phyloP scores from a whole-genome alignment of 2,329 filamentous ascomycete genomes.

The Leptographium flavum region DNA sequence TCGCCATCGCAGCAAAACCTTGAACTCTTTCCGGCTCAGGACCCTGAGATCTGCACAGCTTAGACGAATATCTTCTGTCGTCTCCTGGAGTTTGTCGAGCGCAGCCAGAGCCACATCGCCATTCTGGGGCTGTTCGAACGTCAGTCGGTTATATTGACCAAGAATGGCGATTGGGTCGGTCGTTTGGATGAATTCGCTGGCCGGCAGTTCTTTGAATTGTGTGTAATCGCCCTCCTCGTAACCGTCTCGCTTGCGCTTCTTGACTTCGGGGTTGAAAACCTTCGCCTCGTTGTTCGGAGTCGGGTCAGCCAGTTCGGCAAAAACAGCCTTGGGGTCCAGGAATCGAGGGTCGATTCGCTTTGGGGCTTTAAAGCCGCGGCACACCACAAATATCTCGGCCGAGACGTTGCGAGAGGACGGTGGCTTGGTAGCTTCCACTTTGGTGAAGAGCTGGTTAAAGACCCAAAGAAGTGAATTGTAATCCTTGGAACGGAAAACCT shows the following conservation, averaged over 20 bases:
- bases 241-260: conserved; percentile 94
- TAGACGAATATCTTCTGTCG: conserved; percentile 63
- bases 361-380: conserved; percentile 85
- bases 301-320: conserved; percentile 75
- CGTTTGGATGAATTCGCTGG: conserved; percentile 88
- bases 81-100: conserved; percentile 73
- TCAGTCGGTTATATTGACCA: conserved; percentile 69
- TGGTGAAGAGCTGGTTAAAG: conserved; percentile 88
- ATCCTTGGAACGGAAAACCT: conserved; percentile 94
- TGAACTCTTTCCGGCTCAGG: conserved; percentile 87
- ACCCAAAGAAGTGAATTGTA: conserved; percentile 96
- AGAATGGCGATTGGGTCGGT: conserved; percentile 86
- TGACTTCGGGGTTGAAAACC: conserved; percentile 92
- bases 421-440: conserved; percentile 94
- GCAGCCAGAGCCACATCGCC: conserved; percentile 79
- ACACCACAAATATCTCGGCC: conserved; percentile 97
- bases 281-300: conserved; percentile 94
- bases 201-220: conserved; percentile 77
- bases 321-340: conserved; percentile 76
- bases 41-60: conserved; percentile 80
- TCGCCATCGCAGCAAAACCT: conserved; percentile 77
- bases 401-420: conserved; percentile 92
- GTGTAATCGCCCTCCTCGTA: conserved; percentile 94
- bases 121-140: conserved; percentile 66
- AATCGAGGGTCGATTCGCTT: conserved; percentile 89